Conservation (phyloP, 768 basidiomycete genomes). For the Naganishia antarctica region DNA sequence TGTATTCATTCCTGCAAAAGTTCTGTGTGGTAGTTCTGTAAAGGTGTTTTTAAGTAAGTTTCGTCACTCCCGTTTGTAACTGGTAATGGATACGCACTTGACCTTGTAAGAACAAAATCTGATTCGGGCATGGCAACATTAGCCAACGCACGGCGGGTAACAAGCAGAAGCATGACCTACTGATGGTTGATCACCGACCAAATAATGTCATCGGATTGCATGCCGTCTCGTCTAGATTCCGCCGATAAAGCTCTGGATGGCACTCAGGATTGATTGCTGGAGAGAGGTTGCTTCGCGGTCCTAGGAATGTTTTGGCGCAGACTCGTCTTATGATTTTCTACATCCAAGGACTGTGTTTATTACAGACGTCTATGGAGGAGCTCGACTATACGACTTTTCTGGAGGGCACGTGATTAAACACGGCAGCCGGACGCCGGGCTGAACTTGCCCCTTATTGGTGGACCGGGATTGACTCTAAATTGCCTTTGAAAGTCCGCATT, state of each 20-base stretch:
- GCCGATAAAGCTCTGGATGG: too few species aligned
- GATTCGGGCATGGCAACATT: constrained; percentile 17
- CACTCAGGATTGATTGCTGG: too few species aligned
- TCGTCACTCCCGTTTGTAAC: constrained; percentile 52
- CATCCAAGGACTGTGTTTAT: too few species aligned
- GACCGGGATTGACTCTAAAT: too few species aligned
- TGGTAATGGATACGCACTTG: constrained; percentile 56
- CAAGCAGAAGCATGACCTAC: constrained; percentile 34
- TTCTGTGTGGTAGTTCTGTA: constrained; percentile 81
- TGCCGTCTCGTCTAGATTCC: constrained; percentile 20
- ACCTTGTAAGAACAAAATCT: constrained; percentile 99
- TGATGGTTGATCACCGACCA: constrained; percentile 86
- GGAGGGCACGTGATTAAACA: background rate
- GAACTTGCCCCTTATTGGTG: too few species aligned
- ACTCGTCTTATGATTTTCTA: too few species aligned
- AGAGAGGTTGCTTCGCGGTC: too few species aligned
- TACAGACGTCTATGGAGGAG: background rate
- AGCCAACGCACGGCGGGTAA: constrained; percentile 17
- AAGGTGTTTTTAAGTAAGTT: constrained; percentile 43
- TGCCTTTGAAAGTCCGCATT: too few species aligned
- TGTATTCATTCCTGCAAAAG: constrained; percentile 98
- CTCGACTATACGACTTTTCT: constrained; percentile 13
- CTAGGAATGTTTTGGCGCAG: too few species aligned
- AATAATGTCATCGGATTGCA: constrained; percentile 82
- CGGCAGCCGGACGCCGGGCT: background rate